Conservation (phyloP, 192 early-diverging fungal genomes). For the Umbelopsis sp. region DNA sequence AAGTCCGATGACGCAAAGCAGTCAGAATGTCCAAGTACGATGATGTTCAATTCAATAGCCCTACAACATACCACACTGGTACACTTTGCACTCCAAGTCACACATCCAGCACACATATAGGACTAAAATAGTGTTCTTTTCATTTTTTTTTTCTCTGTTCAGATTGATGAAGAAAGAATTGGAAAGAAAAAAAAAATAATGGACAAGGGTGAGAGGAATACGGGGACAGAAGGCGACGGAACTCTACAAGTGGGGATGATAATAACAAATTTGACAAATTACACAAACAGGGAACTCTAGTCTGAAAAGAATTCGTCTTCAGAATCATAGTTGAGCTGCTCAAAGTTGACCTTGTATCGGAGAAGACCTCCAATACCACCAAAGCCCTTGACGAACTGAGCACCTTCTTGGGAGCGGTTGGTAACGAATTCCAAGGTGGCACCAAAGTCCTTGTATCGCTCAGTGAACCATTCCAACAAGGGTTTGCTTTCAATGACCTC, state of each 20-base stretch:
- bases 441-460: conserved; percentile 97
- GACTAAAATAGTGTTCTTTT: no score
- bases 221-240: background rate
- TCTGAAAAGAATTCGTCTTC: conserved; percentile 59
- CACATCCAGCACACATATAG: no score
- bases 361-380: conserved; percentile 83
- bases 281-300: background rate
- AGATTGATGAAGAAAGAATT: background rate
- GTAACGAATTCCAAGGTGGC: conserved; percentile 94
- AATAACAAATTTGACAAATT: conserved; percentile 9
- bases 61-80: no score
- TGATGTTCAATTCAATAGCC: no score
- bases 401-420: conserved; percentile 93
- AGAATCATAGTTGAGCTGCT: conserved; percentile 64
- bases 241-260: conserved; percentile 14
- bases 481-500: conserved; percentile 81
- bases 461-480: conserved; percentile 97
- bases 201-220: background rate
- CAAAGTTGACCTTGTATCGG: conserved; percentile 92
- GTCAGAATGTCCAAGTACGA: no score
- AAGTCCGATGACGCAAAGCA: background rate
- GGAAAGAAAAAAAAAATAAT: background rate
- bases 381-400: conserved; percentile 98
- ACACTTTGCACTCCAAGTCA: no score
- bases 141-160: background rate